Percentiles rank a stretch among this genome's conserved stretches.
phyloP scores from a whole-genome alignment of 1,139 yeast species.

The Tardiomyces depauwii region DNA sequence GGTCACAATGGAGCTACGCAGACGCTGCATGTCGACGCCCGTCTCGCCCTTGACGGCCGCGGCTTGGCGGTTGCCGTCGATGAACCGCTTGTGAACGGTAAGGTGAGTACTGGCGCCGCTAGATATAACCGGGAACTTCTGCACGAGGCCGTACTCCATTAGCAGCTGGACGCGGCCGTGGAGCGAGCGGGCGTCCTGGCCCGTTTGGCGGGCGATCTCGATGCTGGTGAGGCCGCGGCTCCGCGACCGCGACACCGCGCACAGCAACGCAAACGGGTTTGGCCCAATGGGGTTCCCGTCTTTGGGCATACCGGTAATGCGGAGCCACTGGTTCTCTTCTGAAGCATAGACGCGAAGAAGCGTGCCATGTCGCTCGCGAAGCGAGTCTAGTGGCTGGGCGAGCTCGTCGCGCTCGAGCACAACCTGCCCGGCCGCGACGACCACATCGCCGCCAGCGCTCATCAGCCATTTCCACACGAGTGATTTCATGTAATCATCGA shows the following conservation, averaged over 20 bases:
- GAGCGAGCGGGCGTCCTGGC: conserved; percentile 31
- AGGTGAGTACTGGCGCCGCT: conserved; percentile 23
- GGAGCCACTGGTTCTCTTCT: conserved; percentile 26
- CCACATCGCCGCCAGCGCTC: conserved; percentile 13
- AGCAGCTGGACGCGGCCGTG: conserved; percentile 25
- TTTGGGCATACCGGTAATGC: conserved; percentile 24
- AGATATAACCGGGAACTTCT: conserved; percentile 23
- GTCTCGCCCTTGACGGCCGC: conserved; percentile 11
- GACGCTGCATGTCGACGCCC: conserved; percentile 29
- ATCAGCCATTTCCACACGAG: conserved; percentile 23
- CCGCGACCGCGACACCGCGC: conserved; percentile 26
- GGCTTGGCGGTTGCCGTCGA: conserved; percentile 8
- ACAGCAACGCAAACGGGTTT: conserved; percentile 25
- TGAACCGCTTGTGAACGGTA: conserved; percentile 21
- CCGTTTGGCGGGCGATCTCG: conserved; percentile 25
- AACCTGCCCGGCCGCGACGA: not conserved
- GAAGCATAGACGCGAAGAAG: conserved; percentile 21
- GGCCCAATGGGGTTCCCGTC: conserved; percentile 23
- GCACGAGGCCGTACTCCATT: conserved; percentile 23
- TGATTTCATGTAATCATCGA: conserved; percentile 18
- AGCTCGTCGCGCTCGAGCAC: not conserved
- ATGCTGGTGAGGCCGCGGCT: conserved; percentile 25
- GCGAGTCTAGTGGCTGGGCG: not conserved
- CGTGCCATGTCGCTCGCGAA: not conserved
- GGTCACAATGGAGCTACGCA: conserved; percentile 36